Percentiles rank a stretch among this genome's conserved stretches.
These are phyloP conservation scores for Oryza longistaminata DNA, from an alignment of 176 grass and related monocot species.

Conservation along the genomic window DNA sequence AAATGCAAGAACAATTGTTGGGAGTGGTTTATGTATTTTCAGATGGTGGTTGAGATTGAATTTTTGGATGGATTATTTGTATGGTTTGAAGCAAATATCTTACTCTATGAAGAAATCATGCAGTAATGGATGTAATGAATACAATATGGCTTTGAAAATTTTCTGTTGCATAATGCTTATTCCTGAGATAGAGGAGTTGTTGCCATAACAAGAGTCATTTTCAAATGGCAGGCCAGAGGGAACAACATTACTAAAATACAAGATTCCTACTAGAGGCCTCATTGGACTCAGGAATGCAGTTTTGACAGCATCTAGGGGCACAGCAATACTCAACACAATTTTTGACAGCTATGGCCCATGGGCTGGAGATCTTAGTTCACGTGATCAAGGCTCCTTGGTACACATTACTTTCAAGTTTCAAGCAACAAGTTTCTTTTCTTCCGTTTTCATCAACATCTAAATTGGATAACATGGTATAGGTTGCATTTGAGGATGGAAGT, in stretches of 20 bases:
- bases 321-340: conserved; percentile 78
- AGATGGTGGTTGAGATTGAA: neutral
- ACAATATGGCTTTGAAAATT: neutral
- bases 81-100: neutral
- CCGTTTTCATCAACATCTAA: conserved; percentile 27
- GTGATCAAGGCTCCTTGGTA: conserved; percentile 59
- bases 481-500: conserved; percentile 94
- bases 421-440: conserved; percentile 25
- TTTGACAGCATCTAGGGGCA: conserved; percentile 91
- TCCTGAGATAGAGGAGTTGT: conserved; percentile 27
- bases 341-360: conserved; percentile 94
- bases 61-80: neutral
- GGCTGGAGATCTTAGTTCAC: neutral
- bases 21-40: neutral
- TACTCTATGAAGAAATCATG: neutral
- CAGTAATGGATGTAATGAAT: neutral
- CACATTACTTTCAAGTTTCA: conserved; percentile 34
- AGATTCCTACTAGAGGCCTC: conserved; percentile 95
- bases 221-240: conserved; percentile 68
- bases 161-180: neutral
- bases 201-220: conserved; percentile 27
- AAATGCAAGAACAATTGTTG: neutral
- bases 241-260: conserved; percentile 86
- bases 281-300: conserved; percentile 90
- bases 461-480: conserved; percentile 48